Conservation (phyloP, 129 eudicot genomes). For the Escallonia rubra region DNA sequence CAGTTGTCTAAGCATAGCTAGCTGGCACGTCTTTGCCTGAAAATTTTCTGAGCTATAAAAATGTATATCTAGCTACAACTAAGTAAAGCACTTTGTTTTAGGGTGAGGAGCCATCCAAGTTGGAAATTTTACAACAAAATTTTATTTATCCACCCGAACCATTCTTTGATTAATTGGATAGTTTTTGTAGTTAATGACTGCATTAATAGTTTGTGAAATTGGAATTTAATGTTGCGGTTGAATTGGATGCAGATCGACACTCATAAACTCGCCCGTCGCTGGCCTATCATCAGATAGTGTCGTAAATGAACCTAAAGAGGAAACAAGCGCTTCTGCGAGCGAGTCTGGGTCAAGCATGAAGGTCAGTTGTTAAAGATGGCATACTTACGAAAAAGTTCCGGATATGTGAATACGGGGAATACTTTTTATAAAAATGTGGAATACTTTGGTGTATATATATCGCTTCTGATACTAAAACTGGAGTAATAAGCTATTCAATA, state of each 20-base stretch:
- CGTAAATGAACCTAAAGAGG: slow-evolving; percentile 36
- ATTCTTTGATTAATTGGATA: too few species aligned
- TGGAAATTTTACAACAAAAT: too few species aligned
- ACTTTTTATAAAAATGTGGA: too few species aligned
- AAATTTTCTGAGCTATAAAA: too few species aligned
- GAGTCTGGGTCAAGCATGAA: slow-evolving; percentile 42
- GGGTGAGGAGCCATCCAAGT: too few species aligned
- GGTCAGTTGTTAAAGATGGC: slow-evolving; percentile 29
- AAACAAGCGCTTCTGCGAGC: slow-evolving; percentile 37
- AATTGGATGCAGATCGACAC: slow-evolving; percentile 59
- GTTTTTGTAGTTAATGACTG: not conserved
- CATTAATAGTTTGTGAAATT: not conserved
- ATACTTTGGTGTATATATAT: not conserved
- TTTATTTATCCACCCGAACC: too few species aligned
- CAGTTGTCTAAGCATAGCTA: too few species aligned
- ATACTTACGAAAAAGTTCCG: not conserved
- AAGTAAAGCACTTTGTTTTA: too few species aligned
- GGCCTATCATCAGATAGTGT: slow-evolving; percentile 52
- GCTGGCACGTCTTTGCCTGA: too few species aligned
- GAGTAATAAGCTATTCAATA: not conserved
- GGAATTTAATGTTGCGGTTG: slow-evolving; percentile 1
- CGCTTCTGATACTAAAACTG: not conserved
- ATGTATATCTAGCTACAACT: too few species aligned
- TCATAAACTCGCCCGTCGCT: slow-evolving; percentile 48
- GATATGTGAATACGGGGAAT: too few species aligned